Base-by-base conservation (phyloP, 345 rosid species). In the Salix caprea region DNA sequence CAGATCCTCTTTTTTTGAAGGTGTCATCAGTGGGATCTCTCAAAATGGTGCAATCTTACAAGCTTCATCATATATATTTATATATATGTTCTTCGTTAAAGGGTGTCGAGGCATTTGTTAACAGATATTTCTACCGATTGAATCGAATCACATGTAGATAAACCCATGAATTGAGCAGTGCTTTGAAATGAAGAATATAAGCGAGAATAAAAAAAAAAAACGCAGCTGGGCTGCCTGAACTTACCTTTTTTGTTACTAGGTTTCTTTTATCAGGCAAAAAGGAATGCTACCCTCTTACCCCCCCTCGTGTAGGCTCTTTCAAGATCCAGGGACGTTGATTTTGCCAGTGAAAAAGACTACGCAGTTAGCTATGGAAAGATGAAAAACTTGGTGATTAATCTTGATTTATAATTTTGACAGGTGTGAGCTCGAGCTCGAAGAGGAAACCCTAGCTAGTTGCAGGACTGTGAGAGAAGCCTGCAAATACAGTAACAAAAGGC, bases 381-480 rank as follows among this genome's bases (percentile, higher is more conserved):
- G 67, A 15, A 14, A 32, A 62, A 23, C 1, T 15, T 24, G 26
- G 15, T 10, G 6, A 19, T 34, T 34, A 21, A 65, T 2, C 10
- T 40, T 34, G 24, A 21, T 62, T 10, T 16, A 12, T 34, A 34
- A 34, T 34, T 37, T 34, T 37, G 30, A 69, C 13, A 72, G 76
- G 48, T 73, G 75, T 74, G 70, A 84, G 37, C 37, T 34, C 6
- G 81, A 78, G 79, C 73, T 64, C 37, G 50, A 56, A 39, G 76
- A 61, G 65, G 69, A 82, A 82, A 78, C 86, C 88, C 86, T 80
- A 82, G 78, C 86, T 80, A 82, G 78, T 54, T 76, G 85, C 77
- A 77, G 82, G 77, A 74, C 62, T 54, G 74, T 70, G 69, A 73
- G 76, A 67, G 48, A 66, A 46, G 34, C 72, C 86, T 80, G 84